Base-by-base conservation (phyloP, 1,284 basidiomycete genomes). In the Bondarzewia mesenterica region DNA sequence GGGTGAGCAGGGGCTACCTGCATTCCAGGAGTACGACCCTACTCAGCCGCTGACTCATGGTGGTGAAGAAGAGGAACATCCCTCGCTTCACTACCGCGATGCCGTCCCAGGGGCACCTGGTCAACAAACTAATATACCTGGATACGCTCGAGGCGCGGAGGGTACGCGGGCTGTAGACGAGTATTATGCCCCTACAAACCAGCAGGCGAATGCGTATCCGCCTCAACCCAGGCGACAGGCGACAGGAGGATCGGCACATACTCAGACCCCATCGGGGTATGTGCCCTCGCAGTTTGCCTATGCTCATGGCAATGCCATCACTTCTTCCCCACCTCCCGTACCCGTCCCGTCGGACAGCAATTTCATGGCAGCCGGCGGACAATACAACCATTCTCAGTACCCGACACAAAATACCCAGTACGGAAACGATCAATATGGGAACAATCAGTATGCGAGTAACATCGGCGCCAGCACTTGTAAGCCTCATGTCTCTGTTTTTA, bases 151-250 rank as follows among this genome's bases (percentile, higher is more conserved):
- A 52, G 83, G 73, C 20, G 64, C 78, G 2, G 64, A 69, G 16
- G 86, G 87, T 2, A 74, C 76, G 41, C 76, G 85, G 36, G 77
- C 86, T 5, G 72, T 89, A 4, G 86, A 89, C 55, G 83, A 84
- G 27, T 89, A 86, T 55, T 84, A 86, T 58, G 29, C 47, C 8
- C 47, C 47, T 7, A 7, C 47, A 25, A 71, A 71, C 44, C 57
- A 67, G 10, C 58, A 71, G 15, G 50, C 65, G 3, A 70, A 70
- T 42, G 69, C 71, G 26, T 67, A 66, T 44, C 73, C 73, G 41
- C 67, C 69, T 12, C 62, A 58, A 44, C 63, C 72, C 5, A 64
- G 61, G 32, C 66, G 73, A 46, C 74, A 74, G 52, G 64, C 53
- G 14, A 79, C 73, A 48, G 62, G 27, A 8, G 44, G 40, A 18